Base-by-base conservation (phyloP, 257 asterid species). In the Solanum lignicaule region DNA sequence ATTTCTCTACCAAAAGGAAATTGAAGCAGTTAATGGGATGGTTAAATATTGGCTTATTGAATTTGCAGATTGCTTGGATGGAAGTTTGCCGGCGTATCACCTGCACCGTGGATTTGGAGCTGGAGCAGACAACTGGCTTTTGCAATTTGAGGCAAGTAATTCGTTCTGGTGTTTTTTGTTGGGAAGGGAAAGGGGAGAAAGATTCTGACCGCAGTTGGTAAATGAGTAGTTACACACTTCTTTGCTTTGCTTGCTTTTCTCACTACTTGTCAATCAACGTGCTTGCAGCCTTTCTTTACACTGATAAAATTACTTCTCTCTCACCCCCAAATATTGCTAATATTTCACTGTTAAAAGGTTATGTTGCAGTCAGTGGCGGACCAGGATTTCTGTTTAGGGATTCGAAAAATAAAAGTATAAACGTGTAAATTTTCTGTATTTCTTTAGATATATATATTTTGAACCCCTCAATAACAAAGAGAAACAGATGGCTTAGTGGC, bases 11-110 rank as follows among this genome's bases (percentile, higher is more conserved):
- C 33, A 68, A 41, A 78, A 9, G 68, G 0, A 21, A 60, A 15
- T 76, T 76, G 12, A 35, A 38, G n/a, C 83, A 48, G 76, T 84
- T 85, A 27, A 33, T 9, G 25, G 38, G 0, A 8, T 13, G 4
- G 32, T 48, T 9, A 21, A 29, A 4, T 14, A 32, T 69, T 74
- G 12, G 29, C 23, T 36, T 78, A 20, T 66, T 38, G 9, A 14
- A 0, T 85, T 60, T 84, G 89, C 9, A 96, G 99, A 92, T 93
- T 97, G 99, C 90, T 92, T 97, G 98, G 99, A 97, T 90, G 99
- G 99, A 46, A 97, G 98, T 84, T 92, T 88, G 89, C 99, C 99
- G 90, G 99, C 97, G 46, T 97, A 95, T 89, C 99, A 97, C 91
- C 88, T 94, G 83, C 95, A 97, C 90, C 88, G 95, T 88, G 99